phyloP scores from a whole-genome alignment of 169 alveolate genomes.

The Eimeria maxima region DNA sequence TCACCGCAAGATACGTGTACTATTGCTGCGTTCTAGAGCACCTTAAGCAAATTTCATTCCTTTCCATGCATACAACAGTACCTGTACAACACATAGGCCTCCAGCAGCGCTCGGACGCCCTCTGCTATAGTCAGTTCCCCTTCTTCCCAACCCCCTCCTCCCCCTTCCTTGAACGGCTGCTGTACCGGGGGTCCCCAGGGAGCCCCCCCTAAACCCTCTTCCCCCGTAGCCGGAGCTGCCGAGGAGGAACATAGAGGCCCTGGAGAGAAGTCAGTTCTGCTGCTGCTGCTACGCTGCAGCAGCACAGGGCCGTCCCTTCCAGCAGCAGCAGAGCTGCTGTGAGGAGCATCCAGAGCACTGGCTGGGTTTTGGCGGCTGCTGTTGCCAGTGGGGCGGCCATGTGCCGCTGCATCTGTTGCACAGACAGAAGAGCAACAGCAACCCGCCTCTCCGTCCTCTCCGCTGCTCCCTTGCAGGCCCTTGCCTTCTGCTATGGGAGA shows the following conservation, averaged over 20 bases:
- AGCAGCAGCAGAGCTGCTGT: background rate
- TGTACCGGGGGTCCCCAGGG: background rate
- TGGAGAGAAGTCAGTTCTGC: background rate
- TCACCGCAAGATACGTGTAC: too few relatives aligned
- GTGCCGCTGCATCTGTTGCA: background rate
- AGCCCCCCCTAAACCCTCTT: background rate
- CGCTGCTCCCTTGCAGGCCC: background rate
- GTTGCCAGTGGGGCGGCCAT: background rate
- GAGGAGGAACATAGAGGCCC: background rate
- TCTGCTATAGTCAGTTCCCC: conserved; percentile 51
- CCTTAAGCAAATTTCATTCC: too few relatives aligned
- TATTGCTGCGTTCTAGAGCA: too few relatives aligned
- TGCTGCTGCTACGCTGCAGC: background rate
- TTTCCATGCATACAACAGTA: background rate
- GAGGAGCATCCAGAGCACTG: background rate
- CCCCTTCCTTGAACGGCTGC: background rate
- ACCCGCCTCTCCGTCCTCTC: background rate
- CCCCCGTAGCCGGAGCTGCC: background rate
- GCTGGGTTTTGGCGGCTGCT: background rate
- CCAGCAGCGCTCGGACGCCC: conserved; percentile 45
- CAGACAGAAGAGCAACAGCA: background rate
- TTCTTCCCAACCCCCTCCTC: background rate
- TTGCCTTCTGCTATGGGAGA: background rate
- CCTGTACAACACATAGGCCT: conserved; percentile 65
- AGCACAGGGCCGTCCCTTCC: too few relatives aligned